These are phyloP conservation scores for Fusarium dimerum DNA, from an alignment of 2,329 filamentous ascomycete genomes.

Conservation along the genomic window DNA sequence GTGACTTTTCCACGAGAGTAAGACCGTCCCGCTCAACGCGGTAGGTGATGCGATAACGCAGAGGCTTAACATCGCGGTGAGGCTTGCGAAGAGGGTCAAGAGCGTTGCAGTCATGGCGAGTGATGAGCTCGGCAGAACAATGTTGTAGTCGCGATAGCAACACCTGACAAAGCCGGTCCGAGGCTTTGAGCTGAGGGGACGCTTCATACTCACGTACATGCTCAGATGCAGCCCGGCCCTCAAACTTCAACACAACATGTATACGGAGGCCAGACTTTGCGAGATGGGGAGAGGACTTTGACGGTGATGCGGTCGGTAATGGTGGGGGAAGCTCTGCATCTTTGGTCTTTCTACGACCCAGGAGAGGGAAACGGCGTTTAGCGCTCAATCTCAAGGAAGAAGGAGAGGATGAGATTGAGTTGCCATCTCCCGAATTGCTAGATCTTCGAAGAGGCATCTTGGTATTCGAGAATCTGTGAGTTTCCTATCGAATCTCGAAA, in stretches of 20 bases:
- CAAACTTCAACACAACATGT: slow-evolving; percentile 48
- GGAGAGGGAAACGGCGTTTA: slow-evolving; percentile 34
- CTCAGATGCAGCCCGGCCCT: slow-evolving; percentile 43
- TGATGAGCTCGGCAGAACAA: slow-evolving; percentile 54
- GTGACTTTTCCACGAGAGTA: slow-evolving; percentile 46
- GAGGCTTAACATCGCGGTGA: slow-evolving; percentile 41
- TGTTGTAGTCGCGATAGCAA: slow-evolving; percentile 53
- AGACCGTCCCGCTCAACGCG: slow-evolving; percentile 44
- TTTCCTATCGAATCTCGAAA: background rate
- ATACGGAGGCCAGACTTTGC: slow-evolving; percentile 38
- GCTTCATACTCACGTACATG: slow-evolving; percentile 49
- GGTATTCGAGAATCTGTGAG: background rate
- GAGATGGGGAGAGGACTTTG: slow-evolving; percentile 8
- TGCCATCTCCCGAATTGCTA: slow-evolving; percentile 26
- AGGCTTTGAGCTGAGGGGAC: slow-evolving; percentile 45
- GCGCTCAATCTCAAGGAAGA: slow-evolving; percentile 27
- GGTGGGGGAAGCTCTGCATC: slow-evolving; percentile 23
- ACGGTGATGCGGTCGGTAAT: slow-evolving; percentile 16
- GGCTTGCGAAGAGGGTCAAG: slow-evolving; percentile 40
- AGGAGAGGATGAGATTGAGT: slow-evolving; percentile 23
- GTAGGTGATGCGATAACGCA: slow-evolving; percentile 51
- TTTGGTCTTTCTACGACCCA: slow-evolving; percentile 29
- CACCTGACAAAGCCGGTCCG: slow-evolving; percentile 49
- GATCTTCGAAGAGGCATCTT: slow-evolving; percentile 30
- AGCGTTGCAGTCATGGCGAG: slow-evolving; percentile 51